phyloP scores from a whole-genome alignment of 768 basidiomycete genomes.

The Lentinula detonsa region DNA sequence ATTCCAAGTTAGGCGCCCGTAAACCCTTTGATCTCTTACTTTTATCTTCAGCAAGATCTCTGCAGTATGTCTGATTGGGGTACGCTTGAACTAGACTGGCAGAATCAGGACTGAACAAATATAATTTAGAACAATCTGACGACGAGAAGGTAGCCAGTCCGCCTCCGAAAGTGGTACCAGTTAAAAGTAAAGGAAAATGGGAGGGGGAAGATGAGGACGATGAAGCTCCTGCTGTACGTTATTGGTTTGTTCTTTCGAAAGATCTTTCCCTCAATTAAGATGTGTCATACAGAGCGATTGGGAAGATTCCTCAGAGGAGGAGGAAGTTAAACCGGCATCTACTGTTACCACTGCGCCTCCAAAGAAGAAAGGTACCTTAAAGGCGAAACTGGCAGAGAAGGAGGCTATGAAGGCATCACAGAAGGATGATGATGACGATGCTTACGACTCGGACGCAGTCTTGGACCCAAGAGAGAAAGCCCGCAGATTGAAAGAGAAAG shows the following conservation, averaged over 20 bases:
- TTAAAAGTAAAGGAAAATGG: conserved; percentile 56
- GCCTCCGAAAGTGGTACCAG: conserved; percentile 18
- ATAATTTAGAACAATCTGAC: conserved; percentile 29
- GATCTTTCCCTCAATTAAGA: background rate
- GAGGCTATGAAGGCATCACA: conserved; percentile 65
- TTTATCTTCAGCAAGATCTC: background rate
- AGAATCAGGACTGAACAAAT: background rate
- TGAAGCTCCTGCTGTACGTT: conserved; percentile 67
- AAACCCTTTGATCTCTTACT: background rate
- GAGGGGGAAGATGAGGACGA: conserved; percentile 91
- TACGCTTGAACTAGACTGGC: conserved; percentile 13
- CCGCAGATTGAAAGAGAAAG: conserved; percentile 68
- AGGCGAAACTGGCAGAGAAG: conserved; percentile 89
- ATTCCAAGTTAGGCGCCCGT: background rate
- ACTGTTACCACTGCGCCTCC: conserved; percentile 55
- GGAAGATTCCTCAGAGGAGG: conserved; percentile 80
- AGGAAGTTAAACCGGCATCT: conserved; percentile 53
- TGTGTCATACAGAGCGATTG: conserved; percentile 72
- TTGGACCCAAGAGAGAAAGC: conserved; percentile 79
- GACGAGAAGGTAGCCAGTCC: conserved; percentile 23
- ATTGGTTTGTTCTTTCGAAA: background rate
- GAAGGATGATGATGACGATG: conserved; percentile 31
- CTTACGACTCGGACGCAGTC: conserved; percentile 69
- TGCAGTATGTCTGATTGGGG: conserved; percentile 42
- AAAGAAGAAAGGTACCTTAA: conserved; percentile 91